Base-by-base conservation (phyloP, 805 yeast species). In the Pichia pseudocactophila region DNA sequence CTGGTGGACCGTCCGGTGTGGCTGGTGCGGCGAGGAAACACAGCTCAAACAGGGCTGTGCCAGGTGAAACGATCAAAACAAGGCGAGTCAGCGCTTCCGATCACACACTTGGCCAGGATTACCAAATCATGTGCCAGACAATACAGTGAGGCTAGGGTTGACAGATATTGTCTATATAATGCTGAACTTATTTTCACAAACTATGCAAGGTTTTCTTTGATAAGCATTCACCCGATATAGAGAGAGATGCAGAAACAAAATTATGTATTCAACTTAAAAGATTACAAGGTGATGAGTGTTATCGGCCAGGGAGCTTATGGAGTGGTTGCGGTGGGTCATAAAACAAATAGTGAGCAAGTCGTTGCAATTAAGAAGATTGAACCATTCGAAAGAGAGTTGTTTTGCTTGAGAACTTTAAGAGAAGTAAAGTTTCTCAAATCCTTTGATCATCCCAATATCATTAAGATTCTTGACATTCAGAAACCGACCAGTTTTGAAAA, bases 281-380 rank as follows among this genome's bases (percentile, higher is more conserved):
- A 74, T 49, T 83, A 77, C 55, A 74, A 74, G 46, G 71, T 82
- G 7, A 64, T 66, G 16, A 76, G 74, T 44, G 65, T 80, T 4
- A 64, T 84, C 6, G 94, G 94, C 4, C 85, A 81, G 57, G 94
- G 94, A 1, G 88, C 92, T 0, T 84, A 84, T 51, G 92, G 94
- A 0, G 71, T 82, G 2, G 94, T 84, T 5, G 81, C 83, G 37
- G 70, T 78, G 4, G 92, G 88, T 0, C 58, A 69, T 10, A 86
- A 81, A 51, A 68, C 68, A 45, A 79, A 81, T 11, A 68, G 83
- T 1, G 48, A 54, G 0, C 70, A 73, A 16, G 69, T 73, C 1
- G 92, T 84, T 2, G 94, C 94, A 1, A 82, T 84, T 45, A 84
- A 84, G 59, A 82, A 79, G 56, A 78, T 84, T 7, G 76, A 76